Percentiles rank a stretch among this genome's conserved stretches.
Evolutionary conservation across 1,139 yeast species (phyloP).

Genomic region (Hansenula lynferdii): DNA sequence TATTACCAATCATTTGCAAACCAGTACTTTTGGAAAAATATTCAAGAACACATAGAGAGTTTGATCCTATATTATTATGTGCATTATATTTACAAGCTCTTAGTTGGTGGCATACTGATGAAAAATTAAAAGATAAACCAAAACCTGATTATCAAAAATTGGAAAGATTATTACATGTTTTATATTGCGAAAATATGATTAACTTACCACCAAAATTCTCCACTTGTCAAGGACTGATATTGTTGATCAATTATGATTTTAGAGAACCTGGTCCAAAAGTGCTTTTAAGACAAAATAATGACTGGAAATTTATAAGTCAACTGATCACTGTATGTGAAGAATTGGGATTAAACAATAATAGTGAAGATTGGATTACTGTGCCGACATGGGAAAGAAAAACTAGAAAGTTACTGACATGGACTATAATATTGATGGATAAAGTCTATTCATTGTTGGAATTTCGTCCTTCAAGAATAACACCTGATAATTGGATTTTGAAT

Average conservation of each 20-base stretch:
- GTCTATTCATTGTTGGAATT: constrained; percentile 22
- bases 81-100: constrained; percentile 39
- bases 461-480: constrained; percentile 19
- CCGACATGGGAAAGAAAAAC: constrained; percentile 23
- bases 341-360: constrained; percentile 21
- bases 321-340: constrained; percentile 20
- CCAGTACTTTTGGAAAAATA: constrained; percentile 40
- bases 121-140: constrained; percentile 23
- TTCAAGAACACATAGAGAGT: constrained; percentile 39
- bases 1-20: constrained; percentile 37
- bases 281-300: constrained; percentile 10
- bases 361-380: constrained; percentile 20
- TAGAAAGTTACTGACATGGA: constrained; percentile 21
- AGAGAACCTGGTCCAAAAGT: constrained; percentile 2
- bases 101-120: constrained; percentile 37
- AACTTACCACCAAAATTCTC: constrained; percentile 34
- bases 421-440: constrained; percentile 22
- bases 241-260: constrained; percentile 28
- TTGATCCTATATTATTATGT: constrained; percentile 39
- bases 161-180: constrained; percentile 30
- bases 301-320: constrained; percentile 20
- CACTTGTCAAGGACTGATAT: constrained; percentile 39
- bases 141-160: constrained; percentile 31
- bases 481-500: constrained; percentile 21
- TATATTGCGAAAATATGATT: constrained; percentile 34